Conservation (phyloP, 345 rosid genomes). For the Gossypium rotundifolium region DNA sequence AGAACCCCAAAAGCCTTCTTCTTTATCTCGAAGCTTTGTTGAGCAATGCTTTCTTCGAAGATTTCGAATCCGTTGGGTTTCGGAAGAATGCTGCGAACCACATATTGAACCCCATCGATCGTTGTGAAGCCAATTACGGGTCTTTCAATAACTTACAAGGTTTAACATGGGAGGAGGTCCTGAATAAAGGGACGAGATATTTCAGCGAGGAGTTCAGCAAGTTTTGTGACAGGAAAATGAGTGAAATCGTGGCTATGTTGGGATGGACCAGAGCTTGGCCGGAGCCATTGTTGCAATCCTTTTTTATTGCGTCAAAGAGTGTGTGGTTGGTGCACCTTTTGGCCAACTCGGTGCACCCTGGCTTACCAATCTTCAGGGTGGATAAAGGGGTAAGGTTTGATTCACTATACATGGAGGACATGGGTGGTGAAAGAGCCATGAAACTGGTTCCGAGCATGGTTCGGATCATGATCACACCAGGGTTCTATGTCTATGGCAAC, state of each 20-base stretch:
- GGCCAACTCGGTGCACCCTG: conserved; percentile 90
- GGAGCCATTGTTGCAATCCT: conserved; percentile 72
- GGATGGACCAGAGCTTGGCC: conserved; percentile 89
- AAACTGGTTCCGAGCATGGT: conserved; percentile 47
- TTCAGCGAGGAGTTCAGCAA: conserved; percentile 83
- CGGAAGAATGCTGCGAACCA: conserved; percentile 45
- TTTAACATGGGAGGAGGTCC: conserved; percentile 82
- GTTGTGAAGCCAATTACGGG: conserved; percentile 60
- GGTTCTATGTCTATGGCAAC: conserved; percentile 75
- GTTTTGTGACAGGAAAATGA: conserved; percentile 91
- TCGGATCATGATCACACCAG: conserved; percentile 81
- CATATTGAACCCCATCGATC: conserved; percentile 66
- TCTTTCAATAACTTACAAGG: conserved; percentile 48
- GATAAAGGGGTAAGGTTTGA: conserved; percentile 58
- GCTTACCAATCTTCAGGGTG: conserved; percentile 64
- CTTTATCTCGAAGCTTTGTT: conserved; percentile 66
- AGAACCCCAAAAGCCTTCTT: conserved; percentile 49
- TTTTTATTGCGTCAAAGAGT: conserved; percentile 76
- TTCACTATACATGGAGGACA: conserved; percentile 78
- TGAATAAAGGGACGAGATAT: conserved; percentile 77
- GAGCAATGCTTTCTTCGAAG: conserved; percentile 75
- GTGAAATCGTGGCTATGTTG: conserved; percentile 74
- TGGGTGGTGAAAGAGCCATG: conserved; percentile 54
- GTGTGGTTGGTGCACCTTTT: conserved; percentile 85
- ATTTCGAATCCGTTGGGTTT: conserved; percentile 76